A percentile compares a stretch with the other conserved stretches of the same genome.
Conservation (phyloP, 73 alveolate genomes). For the Breviolum minutum region DNA sequence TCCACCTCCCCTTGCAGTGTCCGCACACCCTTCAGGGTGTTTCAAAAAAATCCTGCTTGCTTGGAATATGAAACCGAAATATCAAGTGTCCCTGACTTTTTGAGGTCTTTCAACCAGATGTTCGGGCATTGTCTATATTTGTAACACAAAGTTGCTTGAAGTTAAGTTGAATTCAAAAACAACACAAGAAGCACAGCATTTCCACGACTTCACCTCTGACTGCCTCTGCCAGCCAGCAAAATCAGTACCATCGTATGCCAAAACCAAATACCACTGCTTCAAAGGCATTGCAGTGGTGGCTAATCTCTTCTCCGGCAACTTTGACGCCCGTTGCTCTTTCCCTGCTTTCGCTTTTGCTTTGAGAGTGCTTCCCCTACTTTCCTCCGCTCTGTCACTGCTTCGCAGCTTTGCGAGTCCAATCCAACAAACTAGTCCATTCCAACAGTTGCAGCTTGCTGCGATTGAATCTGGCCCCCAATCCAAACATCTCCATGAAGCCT, state of each 20-base stretch:
- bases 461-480: constrained; percentile 87
- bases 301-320: background rate
- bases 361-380: background rate
- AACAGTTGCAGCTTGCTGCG: constrained; percentile 48
- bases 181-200: background rate
- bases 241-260: constrained; percentile 89
- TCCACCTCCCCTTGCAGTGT: constrained; percentile 73
- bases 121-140: too few relatives aligned
- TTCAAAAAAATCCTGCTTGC: background rate
- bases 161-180: background rate
- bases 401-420: constrained; percentile 43
- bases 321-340: background rate
- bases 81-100: too few relatives aligned
- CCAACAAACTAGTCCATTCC: constrained; percentile 66
- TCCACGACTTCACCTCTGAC: background rate
- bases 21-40: constrained; percentile 17
- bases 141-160: too few relatives aligned
- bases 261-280: constrained; percentile 35
- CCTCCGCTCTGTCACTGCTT: background rate
- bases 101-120: too few relatives aligned
- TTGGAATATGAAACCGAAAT: too few relatives aligned
- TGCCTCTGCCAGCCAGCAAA: constrained; percentile 92
- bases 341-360: background rate
- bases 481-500: background rate
- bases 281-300: background rate